phyloP scores from a whole-genome alignment of 768 basidiomycete species.

The Lactarius indigo region DNA sequence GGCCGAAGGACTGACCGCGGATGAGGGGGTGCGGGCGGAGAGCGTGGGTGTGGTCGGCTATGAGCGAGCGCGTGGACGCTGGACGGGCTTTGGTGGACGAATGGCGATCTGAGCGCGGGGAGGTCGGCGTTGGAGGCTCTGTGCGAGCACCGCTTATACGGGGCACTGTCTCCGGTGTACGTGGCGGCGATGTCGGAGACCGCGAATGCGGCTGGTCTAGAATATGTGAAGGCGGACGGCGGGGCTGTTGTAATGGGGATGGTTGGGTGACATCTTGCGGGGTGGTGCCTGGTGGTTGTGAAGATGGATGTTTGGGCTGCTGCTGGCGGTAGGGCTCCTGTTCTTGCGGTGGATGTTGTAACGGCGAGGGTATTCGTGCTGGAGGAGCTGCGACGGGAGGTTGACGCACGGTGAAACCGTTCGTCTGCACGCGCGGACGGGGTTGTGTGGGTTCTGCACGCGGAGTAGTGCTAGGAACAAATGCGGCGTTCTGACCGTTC shows the following conservation, averaged over 20 bases:
- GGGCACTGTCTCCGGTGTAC: conserved; percentile 3
- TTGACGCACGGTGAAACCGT: conserved; percentile 17
- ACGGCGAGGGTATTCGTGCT: not conserved
- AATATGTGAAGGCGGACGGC: not conserved
- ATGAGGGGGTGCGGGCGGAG: conserved; percentile 76
- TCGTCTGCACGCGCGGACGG: conserved; percentile 27
- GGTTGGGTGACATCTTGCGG: not conserved
- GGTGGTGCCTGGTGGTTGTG: not conserved
- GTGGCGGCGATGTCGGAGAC: not conserved
- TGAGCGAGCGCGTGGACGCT: conserved; percentile 59
- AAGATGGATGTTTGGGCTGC: not conserved
- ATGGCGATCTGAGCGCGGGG: conserved; percentile 39
- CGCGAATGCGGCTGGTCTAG: not conserved
- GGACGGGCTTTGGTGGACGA: conserved; percentile 45
- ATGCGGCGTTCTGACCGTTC: conserved; percentile 21
- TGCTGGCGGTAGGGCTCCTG: conserved; percentile 8
- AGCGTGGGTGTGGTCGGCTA: conserved; percentile 31
- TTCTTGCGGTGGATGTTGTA: conserved; percentile 2
- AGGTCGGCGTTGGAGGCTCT: conserved; percentile 32
- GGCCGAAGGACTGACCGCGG: conserved; percentile 65
- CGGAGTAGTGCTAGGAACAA: conserved; percentile 30
- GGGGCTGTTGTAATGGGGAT: not conserved
- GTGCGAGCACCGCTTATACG: conserved; percentile 22
- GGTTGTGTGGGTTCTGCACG: conserved; percentile 29
- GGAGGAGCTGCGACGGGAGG: not conserved